Base-by-base conservation (phyloP, 2,329 filamentous ascomycete species). In the Dendryphion nanum region DNA sequence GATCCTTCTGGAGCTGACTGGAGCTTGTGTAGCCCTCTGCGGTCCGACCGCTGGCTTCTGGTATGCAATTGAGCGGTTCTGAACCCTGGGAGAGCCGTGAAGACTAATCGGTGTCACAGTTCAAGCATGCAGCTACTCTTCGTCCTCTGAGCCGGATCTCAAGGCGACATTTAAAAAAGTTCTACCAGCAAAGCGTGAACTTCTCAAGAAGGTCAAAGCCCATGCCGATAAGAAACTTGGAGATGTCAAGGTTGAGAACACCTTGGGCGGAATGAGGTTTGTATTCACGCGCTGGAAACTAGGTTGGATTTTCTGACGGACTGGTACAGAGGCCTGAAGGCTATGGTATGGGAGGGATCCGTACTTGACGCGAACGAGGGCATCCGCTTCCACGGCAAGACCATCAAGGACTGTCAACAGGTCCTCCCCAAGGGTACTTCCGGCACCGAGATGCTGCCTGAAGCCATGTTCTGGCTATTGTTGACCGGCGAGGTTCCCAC, bases 381-480 rank as follows among this genome's bases (percentile, higher is more conserved):
- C 43, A 98, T 98, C 64, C 87, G 91, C 48, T 98, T 98, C 78
- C 93, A 97, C 67, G 93, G 93, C 64, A 86, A 85, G 60, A 96
- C 90, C 48, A 98, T 98, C 76, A 95, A 95, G 73, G 91, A 98
- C 64, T 98, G 93, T 75, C 93, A 97, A 66, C 81, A 83, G 53
- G 85, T 89, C 67, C 82, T 97, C 13, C 90, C 93, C 64, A 97
- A 96, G 76, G 93, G 91, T 53, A 89, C 79, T 42, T 81, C 86
- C 3, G 89, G 91, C 57, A 94, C 89, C 5, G 91, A 97, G 73
- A 98, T 97, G 93, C 80, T 97, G 10, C 93, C 93, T 33, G 93
- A 98, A 71, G 83, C 91, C 68, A 98, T 98, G 93, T 98, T 98
- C 78, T 98, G 93, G 93, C 82, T 97, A 29, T 82, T 98, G 35